These are phyloP conservation scores for Cercophora samala DNA, from an alignment of 495 filamentous ascomycete species.

Conservation along the genomic window DNA sequence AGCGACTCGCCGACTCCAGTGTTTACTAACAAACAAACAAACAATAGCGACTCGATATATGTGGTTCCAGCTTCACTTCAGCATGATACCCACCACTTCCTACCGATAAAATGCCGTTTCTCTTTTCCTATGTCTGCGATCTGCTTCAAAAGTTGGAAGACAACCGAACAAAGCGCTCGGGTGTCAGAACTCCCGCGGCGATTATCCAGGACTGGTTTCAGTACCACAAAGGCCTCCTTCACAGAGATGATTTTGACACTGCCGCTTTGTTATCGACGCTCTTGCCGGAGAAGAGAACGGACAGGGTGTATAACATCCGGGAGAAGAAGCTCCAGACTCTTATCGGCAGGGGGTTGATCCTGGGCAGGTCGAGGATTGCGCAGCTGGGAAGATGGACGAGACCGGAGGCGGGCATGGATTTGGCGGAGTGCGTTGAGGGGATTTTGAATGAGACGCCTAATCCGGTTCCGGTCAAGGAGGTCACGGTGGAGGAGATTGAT, in stretches of 20 bases:
- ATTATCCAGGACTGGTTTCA: slow-evolving; percentile 60
- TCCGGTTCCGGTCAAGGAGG: slow-evolving; percentile 28
- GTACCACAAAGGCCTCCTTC: slow-evolving; percentile 49
- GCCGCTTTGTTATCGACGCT: slow-evolving; percentile 67
- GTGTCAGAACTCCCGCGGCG: slow-evolving; percentile 11
- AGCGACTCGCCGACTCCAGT: background rate
- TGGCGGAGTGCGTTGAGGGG: slow-evolving; percentile 65
- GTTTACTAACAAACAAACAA: background rate
- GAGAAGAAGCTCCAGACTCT: slow-evolving; percentile 56
- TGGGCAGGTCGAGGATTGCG: slow-evolving; percentile 56
- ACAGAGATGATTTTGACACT: slow-evolving; percentile 49
- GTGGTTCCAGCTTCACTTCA: background rate
- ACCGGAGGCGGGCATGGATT: slow-evolving; percentile 56
- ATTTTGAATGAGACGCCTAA: slow-evolving; percentile 60
- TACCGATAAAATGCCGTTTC: slow-evolving; percentile 54
- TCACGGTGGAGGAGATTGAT: slow-evolving; percentile 77
- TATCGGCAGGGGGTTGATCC: slow-evolving; percentile 59
- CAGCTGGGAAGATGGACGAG: slow-evolving; percentile 60
- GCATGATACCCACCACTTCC: background rate
- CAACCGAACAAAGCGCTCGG: slow-evolving; percentile 18
- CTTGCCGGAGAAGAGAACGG: slow-evolving; percentile 68
- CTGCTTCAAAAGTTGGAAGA: slow-evolving; percentile 53
- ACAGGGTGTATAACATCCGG: slow-evolving; percentile 70
- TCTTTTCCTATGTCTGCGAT: slow-evolving; percentile 58
- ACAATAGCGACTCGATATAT: background rate